Percentiles rank a stretch among this genome's conserved stretches.
These are phyloP conservation scores for Penicillium sp. DNA, from an alignment of 2,329 filamentous ascomycete genomes.

Conservation along the genomic window DNA sequence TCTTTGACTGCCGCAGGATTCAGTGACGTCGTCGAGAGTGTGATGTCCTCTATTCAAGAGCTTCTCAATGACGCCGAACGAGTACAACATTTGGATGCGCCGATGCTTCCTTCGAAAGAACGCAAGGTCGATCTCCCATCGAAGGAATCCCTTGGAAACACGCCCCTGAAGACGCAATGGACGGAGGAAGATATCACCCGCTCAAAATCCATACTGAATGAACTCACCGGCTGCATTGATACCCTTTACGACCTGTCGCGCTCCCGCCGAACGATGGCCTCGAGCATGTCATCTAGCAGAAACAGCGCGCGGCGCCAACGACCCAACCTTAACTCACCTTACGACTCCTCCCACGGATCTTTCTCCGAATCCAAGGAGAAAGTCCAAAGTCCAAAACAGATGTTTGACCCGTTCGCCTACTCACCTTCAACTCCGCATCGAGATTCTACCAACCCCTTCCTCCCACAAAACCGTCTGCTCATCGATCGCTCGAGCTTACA, in stretches of 20 bases:
- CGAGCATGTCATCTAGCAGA: slow-evolving; percentile 37
- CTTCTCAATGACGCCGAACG: slow-evolving; percentile 63
- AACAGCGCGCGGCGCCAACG: slow-evolving; percentile 29
- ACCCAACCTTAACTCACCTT: slow-evolving; percentile 25
- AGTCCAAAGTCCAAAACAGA: slow-evolving; percentile 23
- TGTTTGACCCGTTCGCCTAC: slow-evolving; percentile 27
- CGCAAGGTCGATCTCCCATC: slow-evolving; percentile 32
- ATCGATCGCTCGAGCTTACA: slow-evolving; percentile 44
- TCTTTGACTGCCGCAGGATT: slow-evolving; percentile 62
- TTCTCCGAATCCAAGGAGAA: slow-evolving; percentile 39
- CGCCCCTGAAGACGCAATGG: slow-evolving; percentile 45
- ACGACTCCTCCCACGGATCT: slow-evolving; percentile 37
- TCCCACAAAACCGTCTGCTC: slow-evolving; percentile 34
- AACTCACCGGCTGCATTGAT: slow-evolving; percentile 64
- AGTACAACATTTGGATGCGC: slow-evolving; percentile 52
- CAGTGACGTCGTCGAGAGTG: slow-evolving; percentile 64
- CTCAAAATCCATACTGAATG: slow-evolving; percentile 60
- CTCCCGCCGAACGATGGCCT: slow-evolving; percentile 52
- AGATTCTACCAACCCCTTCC: slow-evolving; percentile 25
- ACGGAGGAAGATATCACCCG: slow-evolving; percentile 54
- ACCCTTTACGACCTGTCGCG: slow-evolving; percentile 65
- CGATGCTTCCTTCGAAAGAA: slow-evolving; percentile 39
- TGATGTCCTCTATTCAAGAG: slow-evolving; percentile 65
- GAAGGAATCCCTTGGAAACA: slow-evolving; percentile 32
- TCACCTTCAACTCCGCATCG: slow-evolving; percentile 26